These are phyloP conservation scores for Scedosporium boydii DNA, from an alignment of 2,329 filamentous ascomycete genomes.

Conservation along the genomic window DNA sequence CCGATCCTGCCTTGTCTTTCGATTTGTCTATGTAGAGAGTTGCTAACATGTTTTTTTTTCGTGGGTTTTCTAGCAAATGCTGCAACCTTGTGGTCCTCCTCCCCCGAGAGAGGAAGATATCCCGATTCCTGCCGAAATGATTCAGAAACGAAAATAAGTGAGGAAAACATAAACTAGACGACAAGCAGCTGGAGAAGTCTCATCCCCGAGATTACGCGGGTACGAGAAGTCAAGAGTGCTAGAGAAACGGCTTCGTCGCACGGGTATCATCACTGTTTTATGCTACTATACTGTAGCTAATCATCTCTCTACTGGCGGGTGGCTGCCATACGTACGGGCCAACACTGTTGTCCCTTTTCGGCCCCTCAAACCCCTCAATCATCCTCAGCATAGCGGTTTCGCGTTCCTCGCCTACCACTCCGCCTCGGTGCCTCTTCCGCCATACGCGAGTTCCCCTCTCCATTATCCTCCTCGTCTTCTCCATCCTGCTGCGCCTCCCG, in stretches of 20 bases:
- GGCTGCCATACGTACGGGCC: background rate
- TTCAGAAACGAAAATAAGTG: background rate
- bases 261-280: slow-evolving; percentile 2
- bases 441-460: slow-evolving; percentile 12
- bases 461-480: slow-evolving; percentile 7
- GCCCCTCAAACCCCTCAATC: background rate
- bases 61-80: slow-evolving; percentile 47
- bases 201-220: background rate
- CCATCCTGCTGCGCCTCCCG: slow-evolving; percentile 15
- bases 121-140: slow-evolving; percentile 8
- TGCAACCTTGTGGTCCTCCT: slow-evolving; percentile 51
- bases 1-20: background rate
- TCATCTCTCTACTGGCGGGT: background rate
- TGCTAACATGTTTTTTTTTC: slow-evolving; percentile 7
- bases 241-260: background rate
- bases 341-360: background rate
- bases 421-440: background rate
- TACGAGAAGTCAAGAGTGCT: background rate
- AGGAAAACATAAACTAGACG: background rate
- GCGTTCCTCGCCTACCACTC: background rate
- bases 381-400: background rate
- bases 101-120: slow-evolving; percentile 42
- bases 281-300: background rate
- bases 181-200: too few species aligned
- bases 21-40: background rate